Conservation (phyloP, 768 basidiomycete species). For the Mycena crocata region DNA sequence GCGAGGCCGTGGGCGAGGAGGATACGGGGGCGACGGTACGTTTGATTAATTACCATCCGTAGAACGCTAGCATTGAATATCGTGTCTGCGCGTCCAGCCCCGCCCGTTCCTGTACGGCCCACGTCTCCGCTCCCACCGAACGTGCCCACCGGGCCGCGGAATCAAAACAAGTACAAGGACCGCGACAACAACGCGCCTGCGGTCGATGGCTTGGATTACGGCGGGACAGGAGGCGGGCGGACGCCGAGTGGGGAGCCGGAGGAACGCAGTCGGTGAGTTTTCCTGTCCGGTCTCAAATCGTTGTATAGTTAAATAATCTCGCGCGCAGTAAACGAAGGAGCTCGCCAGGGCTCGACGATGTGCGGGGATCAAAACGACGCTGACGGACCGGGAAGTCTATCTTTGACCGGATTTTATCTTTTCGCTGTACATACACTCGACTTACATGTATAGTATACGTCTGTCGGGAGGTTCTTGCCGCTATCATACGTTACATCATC, state of each 20-base stretch:
- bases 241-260: constrained; percentile 77
- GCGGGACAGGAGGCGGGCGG: constrained; percentile 66
- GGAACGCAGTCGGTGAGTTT: constrained; percentile 70
- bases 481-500: neutral
- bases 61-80: constrained; percentile 15
- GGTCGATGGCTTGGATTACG: constrained; percentile 91
- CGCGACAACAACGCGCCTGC: constrained; percentile 87
- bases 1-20: constrained; percentile 58
- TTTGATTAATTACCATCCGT: constrained; percentile 29
- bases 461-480: neutral
- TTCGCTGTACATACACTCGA: constrained; percentile 4
- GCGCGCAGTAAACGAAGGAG: constrained; percentile 73
- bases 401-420: constrained; percentile 3
- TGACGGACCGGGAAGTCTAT: constrained; percentile 47
- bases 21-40: constrained; percentile 53
- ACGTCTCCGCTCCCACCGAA: constrained; percentile 88
- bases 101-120: constrained; percentile 73
- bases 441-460: neutral
- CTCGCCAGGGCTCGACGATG: constrained; percentile 78
- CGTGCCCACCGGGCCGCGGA: constrained; percentile 89
- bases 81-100: constrained; percentile 39
- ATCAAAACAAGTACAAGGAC: constrained; percentile 92
- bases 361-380: constrained; percentile 77
- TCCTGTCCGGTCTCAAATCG: constrained; percentile 9
- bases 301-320: neutral